Base-by-base conservation (phyloP, 2,329 filamentous ascomycete species). In the Helotiales sp. region DNA sequence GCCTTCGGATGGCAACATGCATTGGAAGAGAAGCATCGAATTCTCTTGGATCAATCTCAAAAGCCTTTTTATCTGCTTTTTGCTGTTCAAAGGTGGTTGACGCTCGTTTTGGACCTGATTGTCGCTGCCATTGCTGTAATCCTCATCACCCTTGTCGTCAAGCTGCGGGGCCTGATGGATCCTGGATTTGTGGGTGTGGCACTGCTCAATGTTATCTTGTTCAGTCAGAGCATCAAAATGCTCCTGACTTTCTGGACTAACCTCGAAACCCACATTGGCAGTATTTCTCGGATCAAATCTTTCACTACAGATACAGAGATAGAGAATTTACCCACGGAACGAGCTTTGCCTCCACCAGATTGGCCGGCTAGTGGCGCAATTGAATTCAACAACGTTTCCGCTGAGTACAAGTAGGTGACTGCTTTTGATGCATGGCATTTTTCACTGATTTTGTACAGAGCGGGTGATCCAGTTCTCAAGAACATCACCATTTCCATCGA, bases 11-110 rank as follows among this genome's bases (percentile, higher is more conserved):
- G 83, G 83, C 1, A 71, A 83, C 1, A 76, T 84, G 81, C 5
- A 75, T 84, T 7, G 77, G 82, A 28, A 11, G 28, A 28, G 81
- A 80, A 80, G 66, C 86, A 85, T 64, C 75, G 81, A 20, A 69
- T 71, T 7, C 78, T 85, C 0, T 76, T 89, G 1, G 84, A 89
- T 66, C 75, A 76, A 6, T 86, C 86, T 0, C 87, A 89, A 71
- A 77, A 79, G 26, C 86, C 86, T 0, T 86, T 84, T 64, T 89
- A 89, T 70, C 79, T 87, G 0, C 78, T 88, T 10, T 84, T 82
- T 64, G 82, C 82, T 47, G 81, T 87, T 3, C 87, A 89, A 72
- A 80, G 84, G 30, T 89, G 86, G 86, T 79, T 89, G 0, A 79
- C 74, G 0, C 78, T 88, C 0, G 80, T 82, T 0, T 34, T 73